These are phyloP conservation scores for Cryphonectria naterciae DNA, from an alignment of 2,329 filamentous ascomycete genomes.

Conservation along the genomic window DNA sequence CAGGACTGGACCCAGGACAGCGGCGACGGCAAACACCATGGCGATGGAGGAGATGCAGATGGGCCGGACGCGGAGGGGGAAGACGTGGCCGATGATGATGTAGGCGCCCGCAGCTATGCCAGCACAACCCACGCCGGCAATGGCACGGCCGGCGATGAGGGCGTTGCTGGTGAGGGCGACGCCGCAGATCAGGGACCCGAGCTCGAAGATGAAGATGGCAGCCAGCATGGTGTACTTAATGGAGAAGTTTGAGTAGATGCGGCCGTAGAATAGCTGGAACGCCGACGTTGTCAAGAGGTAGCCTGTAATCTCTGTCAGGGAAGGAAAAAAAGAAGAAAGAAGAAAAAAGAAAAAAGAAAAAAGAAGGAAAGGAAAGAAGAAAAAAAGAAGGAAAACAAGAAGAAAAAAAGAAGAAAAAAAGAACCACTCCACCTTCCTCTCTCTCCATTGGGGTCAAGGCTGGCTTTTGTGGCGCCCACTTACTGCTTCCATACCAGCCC, in stretches of 20 bases:
- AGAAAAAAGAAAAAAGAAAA: too few species aligned
- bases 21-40: slow-evolving; percentile 48
- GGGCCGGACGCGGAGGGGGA: slow-evolving; percentile 34
- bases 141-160: slow-evolving; percentile 37
- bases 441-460: not conserved
- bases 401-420: too few species aligned
- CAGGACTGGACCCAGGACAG: slow-evolving; percentile 30
- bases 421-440: too few species aligned
- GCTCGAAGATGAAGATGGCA: slow-evolving; percentile 45
- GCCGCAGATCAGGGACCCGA: slow-evolving; percentile 45
- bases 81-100: slow-evolving; percentile 42
- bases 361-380: too few species aligned
- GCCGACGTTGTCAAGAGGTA: slow-evolving; percentile 40
- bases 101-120: slow-evolving; percentile 47
- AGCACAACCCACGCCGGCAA: slow-evolving; percentile 42
- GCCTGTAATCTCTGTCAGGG: too few species aligned
- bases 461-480: slow-evolving; percentile 2
- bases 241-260: slow-evolving; percentile 47
- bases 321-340: too few species aligned
- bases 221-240: slow-evolving; percentile 44
- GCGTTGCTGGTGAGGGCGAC: slow-evolving; percentile 37
- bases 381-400: too few species aligned
- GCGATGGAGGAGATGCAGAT: slow-evolving; percentile 44
- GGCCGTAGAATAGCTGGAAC: slow-evolving; percentile 43
- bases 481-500: slow-evolving; percentile 40